Evolutionary conservation across 2,329 filamentous ascomycete genomes (phyloP).

Genomic region (Aspergillus uvarum): DNA sequence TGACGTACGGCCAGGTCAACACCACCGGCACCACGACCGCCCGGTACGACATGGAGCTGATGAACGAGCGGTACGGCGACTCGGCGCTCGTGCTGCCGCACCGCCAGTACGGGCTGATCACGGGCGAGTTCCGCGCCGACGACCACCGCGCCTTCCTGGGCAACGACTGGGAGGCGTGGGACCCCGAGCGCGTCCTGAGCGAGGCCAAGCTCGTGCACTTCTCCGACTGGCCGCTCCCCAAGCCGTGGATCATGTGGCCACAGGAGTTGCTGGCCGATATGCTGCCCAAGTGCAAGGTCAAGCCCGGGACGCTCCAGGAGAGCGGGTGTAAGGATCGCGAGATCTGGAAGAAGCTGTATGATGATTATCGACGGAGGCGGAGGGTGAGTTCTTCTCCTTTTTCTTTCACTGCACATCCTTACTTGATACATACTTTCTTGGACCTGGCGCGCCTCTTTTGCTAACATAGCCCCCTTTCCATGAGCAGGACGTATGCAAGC

Average conservation of each 20-base stretch:
- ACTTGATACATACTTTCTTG: background rate
- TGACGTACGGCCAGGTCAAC: constrained; percentile 29
- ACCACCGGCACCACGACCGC: constrained; percentile 18
- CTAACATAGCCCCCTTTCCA: background rate
- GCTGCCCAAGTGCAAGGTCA: constrained; percentile 35
- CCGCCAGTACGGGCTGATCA: constrained; percentile 60
- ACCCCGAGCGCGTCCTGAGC: constrained; percentile 55
- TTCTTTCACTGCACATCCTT: background rate
- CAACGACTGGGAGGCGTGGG: constrained; percentile 55
- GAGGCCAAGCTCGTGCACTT: constrained; percentile 70
- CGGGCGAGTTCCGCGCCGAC: constrained; percentile 60
- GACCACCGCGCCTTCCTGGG: constrained; percentile 56
- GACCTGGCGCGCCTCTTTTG: background rate
- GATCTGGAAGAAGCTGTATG: constrained; percentile 39
- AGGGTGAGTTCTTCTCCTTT: constrained; percentile 23
- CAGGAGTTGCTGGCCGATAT: constrained; percentile 32
- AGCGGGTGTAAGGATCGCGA: constrained; percentile 40
- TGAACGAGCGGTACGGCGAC: constrained; percentile 62
- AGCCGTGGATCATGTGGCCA: constrained; percentile 57
- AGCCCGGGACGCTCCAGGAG: constrained; percentile 36
- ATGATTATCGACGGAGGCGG: constrained; percentile 36
- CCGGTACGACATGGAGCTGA: constrained; percentile 65
- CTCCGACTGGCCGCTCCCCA: constrained; percentile 69
- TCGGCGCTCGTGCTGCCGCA: constrained; percentile 64
- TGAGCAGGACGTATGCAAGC: constrained; percentile 32